A percentile compares a stretch with the other conserved stretches of the same genome.
Conservation (phyloP, 495 filamentous ascomycete species). For the Penicillium atrosanguineum region DNA sequence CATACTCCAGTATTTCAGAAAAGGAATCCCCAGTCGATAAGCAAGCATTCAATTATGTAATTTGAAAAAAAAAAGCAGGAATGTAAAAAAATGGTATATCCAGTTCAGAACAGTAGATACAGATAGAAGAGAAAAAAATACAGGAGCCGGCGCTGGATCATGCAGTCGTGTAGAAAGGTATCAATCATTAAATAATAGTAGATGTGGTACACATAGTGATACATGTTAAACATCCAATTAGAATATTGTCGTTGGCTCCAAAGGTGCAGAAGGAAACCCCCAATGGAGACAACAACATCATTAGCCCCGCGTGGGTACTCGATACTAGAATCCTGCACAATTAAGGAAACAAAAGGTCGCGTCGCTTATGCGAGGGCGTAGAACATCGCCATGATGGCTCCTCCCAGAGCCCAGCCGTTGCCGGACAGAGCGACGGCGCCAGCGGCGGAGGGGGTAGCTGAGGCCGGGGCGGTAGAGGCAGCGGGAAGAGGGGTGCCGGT, state of each 20-base stretch:
- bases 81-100: neutral
- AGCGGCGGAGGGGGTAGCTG: conserved; percentile 14
- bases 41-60: neutral
- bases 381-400: conserved; percentile 28
- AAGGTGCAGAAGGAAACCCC: neutral
- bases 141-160: conserved; percentile 23
- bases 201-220: conserved; percentile 14
- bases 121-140: conserved; percentile 1
- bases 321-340: neutral
- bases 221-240: conserved; percentile 15
- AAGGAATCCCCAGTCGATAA: too few relatives aligned
- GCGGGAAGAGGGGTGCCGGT: conserved; percentile 4
- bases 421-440: conserved; percentile 21
- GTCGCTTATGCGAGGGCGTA: conserved; percentile 27
- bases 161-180: conserved; percentile 31
- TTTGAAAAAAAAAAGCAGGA: too few relatives aligned
- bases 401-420: conserved; percentile 29
- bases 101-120: neutral
- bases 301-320: neutral
- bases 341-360: neutral
- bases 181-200: conserved; percentile 24
- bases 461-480: conserved; percentile 7
- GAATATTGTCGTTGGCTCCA: conserved; percentile 5
- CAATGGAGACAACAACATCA: neutral
- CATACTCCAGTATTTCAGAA: too few relatives aligned